Conservation (phyloP, 495 filamentous ascomycete genomes). For the Aspergillus baeticus region DNA sequence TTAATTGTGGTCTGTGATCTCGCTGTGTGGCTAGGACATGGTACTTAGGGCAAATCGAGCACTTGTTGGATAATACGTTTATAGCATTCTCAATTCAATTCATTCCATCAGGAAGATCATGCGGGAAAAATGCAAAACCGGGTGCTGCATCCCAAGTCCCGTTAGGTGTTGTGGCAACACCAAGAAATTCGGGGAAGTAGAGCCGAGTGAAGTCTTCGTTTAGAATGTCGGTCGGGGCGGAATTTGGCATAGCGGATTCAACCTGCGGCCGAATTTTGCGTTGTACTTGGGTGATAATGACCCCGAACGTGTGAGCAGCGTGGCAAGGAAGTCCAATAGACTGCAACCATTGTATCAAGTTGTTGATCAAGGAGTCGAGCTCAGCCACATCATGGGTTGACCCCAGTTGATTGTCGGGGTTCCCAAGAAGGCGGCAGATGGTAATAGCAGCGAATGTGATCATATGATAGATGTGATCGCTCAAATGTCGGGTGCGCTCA, state of each 20-base stretch:
- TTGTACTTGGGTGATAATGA: constrained; percentile 27
- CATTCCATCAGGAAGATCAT: constrained; percentile 7
- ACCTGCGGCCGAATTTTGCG: not conserved
- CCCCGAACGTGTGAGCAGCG: constrained; percentile 42
- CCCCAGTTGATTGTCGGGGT: constrained; percentile 33
- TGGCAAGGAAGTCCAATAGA: constrained; percentile 45
- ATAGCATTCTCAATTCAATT: not conserved
- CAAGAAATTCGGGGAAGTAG: constrained; percentile 33
- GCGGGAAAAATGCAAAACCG: constrained; percentile 25
- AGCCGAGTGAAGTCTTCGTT: not conserved
- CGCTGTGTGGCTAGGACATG: not conserved
- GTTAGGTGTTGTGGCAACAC: constrained; percentile 23
- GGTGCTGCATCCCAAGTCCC: constrained; percentile 29
- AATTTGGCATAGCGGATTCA: not conserved
- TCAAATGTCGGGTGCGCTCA: constrained; percentile 44
- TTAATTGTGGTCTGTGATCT: not conserved
- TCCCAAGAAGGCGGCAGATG: constrained; percentile 38
- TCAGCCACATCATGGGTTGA: constrained; percentile 25
- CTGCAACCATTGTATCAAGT: constrained; percentile 40
- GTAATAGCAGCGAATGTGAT: constrained; percentile 46
- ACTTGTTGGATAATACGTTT: no score
- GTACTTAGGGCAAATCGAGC: not conserved
- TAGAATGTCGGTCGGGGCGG: not conserved
- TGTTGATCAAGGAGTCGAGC: constrained; percentile 33
- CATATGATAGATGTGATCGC: constrained; percentile 51